phyloP scores from a whole-genome alignment of 345 rosid species.

The Hypericum androsaemum region DNA sequence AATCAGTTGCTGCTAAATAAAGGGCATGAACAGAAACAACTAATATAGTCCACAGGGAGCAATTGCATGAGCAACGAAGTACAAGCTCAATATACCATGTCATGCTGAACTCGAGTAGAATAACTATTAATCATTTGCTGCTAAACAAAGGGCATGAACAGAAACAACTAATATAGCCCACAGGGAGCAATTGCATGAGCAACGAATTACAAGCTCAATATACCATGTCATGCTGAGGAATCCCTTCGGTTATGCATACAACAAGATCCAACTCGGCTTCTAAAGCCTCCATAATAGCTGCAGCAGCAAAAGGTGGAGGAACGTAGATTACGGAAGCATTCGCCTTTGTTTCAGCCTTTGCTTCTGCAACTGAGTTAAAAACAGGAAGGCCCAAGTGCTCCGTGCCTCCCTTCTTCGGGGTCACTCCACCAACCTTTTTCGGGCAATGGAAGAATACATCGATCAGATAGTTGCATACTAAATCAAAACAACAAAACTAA shows the following conservation, averaged over 20 bases:
- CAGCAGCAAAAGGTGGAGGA: conserved; percentile 96
- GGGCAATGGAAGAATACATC: background rate
- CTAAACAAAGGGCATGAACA: too few species aligned
- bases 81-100: conserved; percentile 46
- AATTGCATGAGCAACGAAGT: background rate
- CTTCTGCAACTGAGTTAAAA: conserved; percentile 87
- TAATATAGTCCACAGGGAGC: background rate
- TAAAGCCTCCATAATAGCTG: conserved; percentile 91
- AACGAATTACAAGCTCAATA: background rate
- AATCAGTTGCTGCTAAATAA: too few species aligned
- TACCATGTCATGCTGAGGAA: conserved; percentile 98
- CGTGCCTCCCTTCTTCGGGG: conserved; percentile 96
- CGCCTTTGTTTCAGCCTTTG: conserved; percentile 86
- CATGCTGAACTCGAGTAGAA: too few species aligned
- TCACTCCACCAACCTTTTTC: conserved; percentile 85
- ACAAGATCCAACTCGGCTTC: conserved; percentile 85
- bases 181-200: background rate
- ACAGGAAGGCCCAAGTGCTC: conserved; percentile 96
- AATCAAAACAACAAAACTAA: background rate
- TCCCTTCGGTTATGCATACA: conserved; percentile 92
- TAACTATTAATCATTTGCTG: too few species aligned
- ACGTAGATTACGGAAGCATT: conserved; percentile 94
- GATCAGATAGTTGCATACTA: background rate
- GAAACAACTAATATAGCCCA: too few species aligned
- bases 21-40: too few species aligned